Percentiles rank a stretch among this genome's conserved stretches.
Conservation (phyloP, 257 asterid species). For the Anisodus acutangulus region DNA sequence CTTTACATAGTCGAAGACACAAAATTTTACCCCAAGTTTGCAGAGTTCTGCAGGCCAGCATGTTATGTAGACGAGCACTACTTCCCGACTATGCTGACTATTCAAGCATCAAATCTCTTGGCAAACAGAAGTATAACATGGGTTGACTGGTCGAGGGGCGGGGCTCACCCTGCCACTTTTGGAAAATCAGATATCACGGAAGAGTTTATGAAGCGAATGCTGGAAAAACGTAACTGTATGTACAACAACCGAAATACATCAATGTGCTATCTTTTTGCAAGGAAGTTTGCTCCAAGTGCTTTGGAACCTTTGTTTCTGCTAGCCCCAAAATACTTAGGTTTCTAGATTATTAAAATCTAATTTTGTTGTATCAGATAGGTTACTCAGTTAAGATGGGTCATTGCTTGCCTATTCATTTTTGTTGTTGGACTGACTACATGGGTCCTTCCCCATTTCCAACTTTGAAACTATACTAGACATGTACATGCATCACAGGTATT, state of each 20-base stretch:
- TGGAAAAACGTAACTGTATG: slow-evolving; percentile 37
- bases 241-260: slow-evolving; percentile 43
- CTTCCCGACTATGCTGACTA: slow-evolving; percentile 53
- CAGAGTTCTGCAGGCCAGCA: slow-evolving; percentile 45
- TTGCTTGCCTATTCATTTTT: background rate
- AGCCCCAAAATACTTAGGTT: slow-evolving; percentile 55
- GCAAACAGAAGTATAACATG: slow-evolving; percentile 56
- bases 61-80: slow-evolving; percentile 62
- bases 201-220: slow-evolving; percentile 47
- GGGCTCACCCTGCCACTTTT: slow-evolving; percentile 59
- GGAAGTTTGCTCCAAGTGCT: slow-evolving; percentile 58
- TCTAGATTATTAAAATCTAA: slow-evolving; percentile 23
- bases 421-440: background rate
- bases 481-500: background rate
- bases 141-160: slow-evolving; percentile 64
- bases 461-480: background rate
- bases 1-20: slow-evolving; percentile 47
- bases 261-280: slow-evolving; percentile 49
- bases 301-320: slow-evolving; percentile 51
- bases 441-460: background rate
- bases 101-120: slow-evolving; percentile 42
- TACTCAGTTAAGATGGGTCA: background rate
- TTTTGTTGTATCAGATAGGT: background rate
- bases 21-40: slow-evolving; percentile 45
- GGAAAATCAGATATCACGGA: slow-evolving; percentile 55